Conservation (phyloP, 139 green algal genomes). For the Micractinium sp. region DNA sequence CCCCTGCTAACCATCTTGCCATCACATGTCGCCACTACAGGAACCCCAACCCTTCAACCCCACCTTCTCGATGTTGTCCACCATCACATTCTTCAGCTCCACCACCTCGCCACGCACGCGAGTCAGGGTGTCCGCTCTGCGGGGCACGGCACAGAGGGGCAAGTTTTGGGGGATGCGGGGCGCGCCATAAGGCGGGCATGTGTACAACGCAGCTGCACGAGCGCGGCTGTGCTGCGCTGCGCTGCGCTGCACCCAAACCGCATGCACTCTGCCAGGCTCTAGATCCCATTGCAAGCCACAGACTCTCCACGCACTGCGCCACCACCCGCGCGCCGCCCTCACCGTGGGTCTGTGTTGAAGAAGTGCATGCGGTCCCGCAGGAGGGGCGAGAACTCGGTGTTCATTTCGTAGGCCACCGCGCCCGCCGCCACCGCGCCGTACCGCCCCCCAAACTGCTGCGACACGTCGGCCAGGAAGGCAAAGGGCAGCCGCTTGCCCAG, state of each 20-base stretch:
- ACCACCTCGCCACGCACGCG: conserved; percentile 74
- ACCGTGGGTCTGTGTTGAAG: conserved; percentile 75
- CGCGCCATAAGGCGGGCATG: no score
- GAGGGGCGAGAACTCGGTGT: conserved; percentile 80
- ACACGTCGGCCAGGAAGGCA: conserved; percentile 90
- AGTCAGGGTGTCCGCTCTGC: conserved; percentile 18
- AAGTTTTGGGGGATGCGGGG: no score
- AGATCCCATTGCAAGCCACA: background rate
- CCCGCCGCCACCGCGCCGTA: conserved; percentile 61
- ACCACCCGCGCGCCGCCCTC: background rate
- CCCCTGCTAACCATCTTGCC: no score
- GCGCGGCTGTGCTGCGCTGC: background rate
- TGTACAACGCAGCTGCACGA: background rate
- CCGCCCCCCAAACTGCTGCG: conserved; percentile 65
- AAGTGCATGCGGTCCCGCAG: conserved; percentile 79
- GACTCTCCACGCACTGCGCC: background rate
- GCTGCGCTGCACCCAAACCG: background rate
- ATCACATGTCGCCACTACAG: no score
- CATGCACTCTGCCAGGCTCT: background rate
- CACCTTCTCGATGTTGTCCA: conserved; percentile 91
- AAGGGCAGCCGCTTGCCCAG: conserved; percentile 86
- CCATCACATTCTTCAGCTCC: conserved; percentile 90
- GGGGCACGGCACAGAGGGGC: background rate
- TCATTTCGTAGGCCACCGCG: conserved; percentile 90
- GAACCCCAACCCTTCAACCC: background rate